Conservation (phyloP, 2,329 filamentous ascomycete species). For the Fusarium dimerum region DNA sequence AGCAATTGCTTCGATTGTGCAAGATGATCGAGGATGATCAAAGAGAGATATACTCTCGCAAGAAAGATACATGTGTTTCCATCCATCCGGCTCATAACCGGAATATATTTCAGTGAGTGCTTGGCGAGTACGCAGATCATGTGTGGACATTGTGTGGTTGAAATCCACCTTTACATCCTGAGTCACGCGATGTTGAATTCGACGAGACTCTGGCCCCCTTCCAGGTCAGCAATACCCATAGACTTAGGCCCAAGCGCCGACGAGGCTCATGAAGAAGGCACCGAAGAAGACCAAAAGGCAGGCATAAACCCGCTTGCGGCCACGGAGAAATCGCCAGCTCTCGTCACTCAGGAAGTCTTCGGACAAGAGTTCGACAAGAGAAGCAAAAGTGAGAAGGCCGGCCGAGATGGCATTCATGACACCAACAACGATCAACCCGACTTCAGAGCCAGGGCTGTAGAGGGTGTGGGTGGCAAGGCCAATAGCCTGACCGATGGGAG, state of each 20-base stretch:
- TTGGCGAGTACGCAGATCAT: no score
- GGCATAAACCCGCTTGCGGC: constrained; percentile 53
- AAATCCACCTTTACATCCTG: not conserved
- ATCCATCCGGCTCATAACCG: no score
- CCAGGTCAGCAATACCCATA: not conserved
- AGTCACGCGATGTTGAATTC: not conserved
- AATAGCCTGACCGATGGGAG: constrained; percentile 73
- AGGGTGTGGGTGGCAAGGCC: constrained; percentile 69
- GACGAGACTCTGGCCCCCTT: not conserved
- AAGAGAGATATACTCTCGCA: no score
- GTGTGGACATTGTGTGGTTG: not conserved
- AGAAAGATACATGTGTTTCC: no score
- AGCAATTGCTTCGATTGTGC: no score
- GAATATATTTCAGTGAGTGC: no score
- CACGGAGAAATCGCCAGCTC: constrained; percentile 58
- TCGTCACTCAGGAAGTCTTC: constrained; percentile 70
- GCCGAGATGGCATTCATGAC: constrained; percentile 75
- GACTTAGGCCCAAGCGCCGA: constrained; percentile 61
- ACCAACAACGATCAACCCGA: constrained; percentile 69
- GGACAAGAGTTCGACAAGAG: constrained; percentile 69
- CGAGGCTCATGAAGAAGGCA: constrained; percentile 63
- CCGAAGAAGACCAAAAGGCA: constrained; percentile 59
- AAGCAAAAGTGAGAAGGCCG: constrained; percentile 71
- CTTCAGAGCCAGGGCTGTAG: constrained; percentile 67
- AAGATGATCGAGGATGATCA: no score